Evolutionary conservation across 495 filamentous ascomycete species (phyloP).

Genomic region (Cenococcum geophilum): DNA sequence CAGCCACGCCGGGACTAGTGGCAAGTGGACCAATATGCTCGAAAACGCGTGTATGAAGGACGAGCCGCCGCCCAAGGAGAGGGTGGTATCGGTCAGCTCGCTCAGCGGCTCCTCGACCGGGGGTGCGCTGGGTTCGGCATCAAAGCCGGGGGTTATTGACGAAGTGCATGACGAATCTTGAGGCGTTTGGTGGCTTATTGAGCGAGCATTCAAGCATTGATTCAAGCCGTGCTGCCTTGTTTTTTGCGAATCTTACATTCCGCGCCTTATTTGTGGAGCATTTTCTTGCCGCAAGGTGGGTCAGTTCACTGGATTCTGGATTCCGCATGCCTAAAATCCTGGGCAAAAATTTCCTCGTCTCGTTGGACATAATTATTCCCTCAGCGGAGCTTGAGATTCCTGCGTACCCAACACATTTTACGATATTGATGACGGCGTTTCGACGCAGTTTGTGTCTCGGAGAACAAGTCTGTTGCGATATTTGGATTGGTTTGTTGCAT

Average conservation of each 20-base stretch:
- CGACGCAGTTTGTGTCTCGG: neutral
- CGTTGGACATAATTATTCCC: neutral
- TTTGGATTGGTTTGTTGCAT: constrained; percentile 8
- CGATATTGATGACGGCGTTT: constrained; percentile 6
- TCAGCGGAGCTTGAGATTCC: neutral
- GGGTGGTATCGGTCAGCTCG: constrained; percentile 22
- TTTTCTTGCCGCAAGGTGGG: neutral
- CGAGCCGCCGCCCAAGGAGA: constrained; percentile 51
- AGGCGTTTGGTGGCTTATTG: constrained; percentile 21
- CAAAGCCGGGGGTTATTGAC: constrained; percentile 27
- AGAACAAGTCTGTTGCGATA: neutral
- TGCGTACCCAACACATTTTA: neutral
- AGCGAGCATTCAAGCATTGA: constrained; percentile 16
- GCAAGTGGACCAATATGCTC: constrained; percentile 98
- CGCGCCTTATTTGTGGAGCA: neutral
- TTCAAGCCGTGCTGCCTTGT: neutral
- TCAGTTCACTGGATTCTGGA: constrained; percentile 1
- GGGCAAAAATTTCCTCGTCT: neutral
- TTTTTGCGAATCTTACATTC: neutral
- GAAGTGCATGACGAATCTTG: constrained; percentile 32
- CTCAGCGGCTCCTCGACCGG: constrained; percentile 17
- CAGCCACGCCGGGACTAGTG: constrained; percentile 91
- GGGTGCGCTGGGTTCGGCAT: constrained; percentile 16
- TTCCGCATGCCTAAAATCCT: neutral
- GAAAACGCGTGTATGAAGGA: constrained; percentile 97